Percentiles rank a stretch among this genome's conserved stretches.
phyloP scores from a whole-genome alignment of 176 grass and related monocot species.

The Thalia dealbata region DNA sequence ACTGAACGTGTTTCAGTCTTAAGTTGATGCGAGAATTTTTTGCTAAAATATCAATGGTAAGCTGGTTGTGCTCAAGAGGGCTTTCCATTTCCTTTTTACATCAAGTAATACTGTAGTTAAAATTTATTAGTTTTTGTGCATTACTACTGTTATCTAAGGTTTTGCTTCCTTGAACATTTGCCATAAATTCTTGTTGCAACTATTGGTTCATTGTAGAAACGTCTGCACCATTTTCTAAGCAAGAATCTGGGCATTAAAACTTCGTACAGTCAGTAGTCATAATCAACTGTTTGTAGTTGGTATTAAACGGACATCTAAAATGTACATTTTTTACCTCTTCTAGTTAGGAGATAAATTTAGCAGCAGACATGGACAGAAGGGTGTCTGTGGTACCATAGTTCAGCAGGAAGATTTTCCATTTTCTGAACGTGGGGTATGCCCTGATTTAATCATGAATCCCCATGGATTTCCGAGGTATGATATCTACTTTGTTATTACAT shows the following conservation, averaged over 20 bases:
- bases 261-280: neutral
- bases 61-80: neutral
- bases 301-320: neutral
- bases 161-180: too few species aligned
- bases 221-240: too few species aligned
- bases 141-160: too few species aligned
- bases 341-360: slow-evolving; percentile 98
- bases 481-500: slow-evolving; percentile 13
- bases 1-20: neutral
- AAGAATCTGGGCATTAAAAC: neutral
- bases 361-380: slow-evolving; percentile 97
- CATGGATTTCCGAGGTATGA: slow-evolving; percentile 91
- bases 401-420: slow-evolving; percentile 97
- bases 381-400: slow-evolving; percentile 96
- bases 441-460: slow-evolving; percentile 99
- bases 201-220: too few species aligned
- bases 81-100: neutral
- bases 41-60: neutral
- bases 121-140: too few species aligned
- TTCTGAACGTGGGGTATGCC: slow-evolving; percentile 84
- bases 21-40: neutral
- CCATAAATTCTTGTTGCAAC: too few species aligned
- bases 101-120: too few species aligned
- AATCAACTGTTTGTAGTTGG: neutral
- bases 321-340: slow-evolving; percentile 15